Evolutionary conservation across 2,329 filamentous ascomycete species (phyloP).

Genomic region (Fusarium incarnatum): DNA sequence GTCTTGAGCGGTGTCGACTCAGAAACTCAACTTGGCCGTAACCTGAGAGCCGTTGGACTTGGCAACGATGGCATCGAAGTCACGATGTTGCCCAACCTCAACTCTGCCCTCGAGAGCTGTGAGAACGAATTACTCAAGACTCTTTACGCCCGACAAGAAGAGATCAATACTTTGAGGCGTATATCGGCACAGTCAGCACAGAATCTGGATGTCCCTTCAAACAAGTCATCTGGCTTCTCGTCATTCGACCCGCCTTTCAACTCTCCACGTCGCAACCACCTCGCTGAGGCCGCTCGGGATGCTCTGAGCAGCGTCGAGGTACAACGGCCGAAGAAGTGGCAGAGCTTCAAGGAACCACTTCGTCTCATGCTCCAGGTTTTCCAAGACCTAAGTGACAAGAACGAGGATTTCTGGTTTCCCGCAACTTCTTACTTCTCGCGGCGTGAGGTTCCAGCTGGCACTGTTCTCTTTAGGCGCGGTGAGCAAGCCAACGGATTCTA

Average conservation of each 20-base stretch:
- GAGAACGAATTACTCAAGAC: conserved; percentile 93
- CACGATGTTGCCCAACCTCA: conserved; percentile 86
- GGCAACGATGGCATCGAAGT: conserved; percentile 79
- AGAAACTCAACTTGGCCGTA: conserved; percentile 79
- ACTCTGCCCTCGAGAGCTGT: conserved; percentile 91
- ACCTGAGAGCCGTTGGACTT: conserved; percentile 85
- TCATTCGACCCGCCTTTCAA: conserved; percentile 65
- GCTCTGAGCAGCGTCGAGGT: conserved; percentile 76
- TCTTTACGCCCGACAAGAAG: conserved; percentile 77
- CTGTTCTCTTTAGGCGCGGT: conserved; percentile 81
- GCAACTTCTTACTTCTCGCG: conserved; percentile 80
- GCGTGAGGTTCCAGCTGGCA: conserved; percentile 74
- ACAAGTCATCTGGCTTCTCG: conserved; percentile 49
- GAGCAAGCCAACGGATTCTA: conserved; percentile 87
- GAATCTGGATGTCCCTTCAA: conserved; percentile 62
- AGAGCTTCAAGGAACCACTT: conserved; percentile 88
- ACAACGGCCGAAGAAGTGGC: conserved; percentile 75
- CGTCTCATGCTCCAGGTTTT: conserved; percentile 96
- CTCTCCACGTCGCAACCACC: conserved; percentile 83
- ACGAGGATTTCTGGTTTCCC: conserved; percentile 96
- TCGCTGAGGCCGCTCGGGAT: conserved; percentile 81
- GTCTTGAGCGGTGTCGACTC: conserved; percentile 86
- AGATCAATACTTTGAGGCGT: conserved; percentile 60
- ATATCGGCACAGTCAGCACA: conserved; percentile 55
- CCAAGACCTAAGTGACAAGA: conserved; percentile 83